A percentile compares a stretch with the other conserved stretches of the same genome.
phyloP scores from a whole-genome alignment of 768 basidiomycete genomes.

The Baorangia bicolor region DNA sequence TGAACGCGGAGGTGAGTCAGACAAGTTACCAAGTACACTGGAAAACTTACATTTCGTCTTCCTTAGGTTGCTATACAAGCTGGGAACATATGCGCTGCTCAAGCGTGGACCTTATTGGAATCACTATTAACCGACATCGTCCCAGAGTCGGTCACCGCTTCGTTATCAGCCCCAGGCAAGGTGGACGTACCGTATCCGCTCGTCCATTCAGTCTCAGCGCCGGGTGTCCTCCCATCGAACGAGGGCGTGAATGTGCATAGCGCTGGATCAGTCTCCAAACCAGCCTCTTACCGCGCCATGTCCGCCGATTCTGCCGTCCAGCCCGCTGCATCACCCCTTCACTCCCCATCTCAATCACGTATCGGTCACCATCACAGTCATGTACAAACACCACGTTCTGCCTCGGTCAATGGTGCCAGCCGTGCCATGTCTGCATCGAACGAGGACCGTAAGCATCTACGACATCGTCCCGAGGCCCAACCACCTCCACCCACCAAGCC shows the following conservation, averaged over 20 bases:
- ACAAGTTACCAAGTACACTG: background rate
- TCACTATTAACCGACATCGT: conserved; percentile 53
- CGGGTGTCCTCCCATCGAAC: conserved; percentile 37
- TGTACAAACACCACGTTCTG: conserved; percentile 14
- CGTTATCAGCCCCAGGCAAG: conserved; percentile 21
- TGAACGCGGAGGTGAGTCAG: conserved; percentile 55
- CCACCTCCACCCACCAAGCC: conserved; percentile 24
- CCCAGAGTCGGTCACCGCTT: conserved; percentile 35
- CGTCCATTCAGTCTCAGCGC: conserved; percentile 41
- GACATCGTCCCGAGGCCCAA: conserved; percentile 17
- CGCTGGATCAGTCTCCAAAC: conserved; percentile 17
- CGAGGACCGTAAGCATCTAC: conserved; percentile 24
- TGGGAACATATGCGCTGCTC: conserved; percentile 54
- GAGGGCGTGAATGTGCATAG: conserved; percentile 9
- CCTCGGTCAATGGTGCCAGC: conserved; percentile 12
- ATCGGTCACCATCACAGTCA: conserved; percentile 5
- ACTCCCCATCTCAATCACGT: conserved; percentile 27
- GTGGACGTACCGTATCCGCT: conserved; percentile 27
- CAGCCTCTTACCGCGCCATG: conserved; percentile 22
- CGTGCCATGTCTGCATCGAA: conserved; percentile 27
- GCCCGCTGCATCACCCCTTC: conserved; percentile 10
- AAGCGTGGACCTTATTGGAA: conserved; percentile 65
- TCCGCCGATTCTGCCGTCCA: conserved; percentile 27
- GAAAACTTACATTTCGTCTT: background rate
- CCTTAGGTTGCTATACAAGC: conserved; percentile 57